A percentile compares a stretch with the other conserved stretches of the same genome.
These are phyloP conservation scores for Sugiyamaella grinbergsii DNA, from an alignment of 1,139 yeast species.

Conservation along the genomic window DNA sequence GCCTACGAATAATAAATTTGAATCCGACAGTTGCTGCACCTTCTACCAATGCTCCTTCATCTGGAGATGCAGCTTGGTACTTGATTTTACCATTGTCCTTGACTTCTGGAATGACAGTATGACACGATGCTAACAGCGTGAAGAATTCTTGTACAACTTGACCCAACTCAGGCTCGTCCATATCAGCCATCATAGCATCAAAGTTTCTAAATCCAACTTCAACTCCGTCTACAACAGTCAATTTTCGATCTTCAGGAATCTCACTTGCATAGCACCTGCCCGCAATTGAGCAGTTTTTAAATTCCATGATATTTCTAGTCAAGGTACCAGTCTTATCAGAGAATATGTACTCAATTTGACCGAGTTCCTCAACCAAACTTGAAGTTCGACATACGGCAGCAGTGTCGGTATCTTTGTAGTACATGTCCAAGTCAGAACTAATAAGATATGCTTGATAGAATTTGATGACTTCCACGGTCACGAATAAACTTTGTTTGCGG, in stretches of 20 bases:
- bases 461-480: conserved; percentile 92
- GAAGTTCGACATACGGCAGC: conserved; percentile 96
- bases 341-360: conserved; percentile 92
- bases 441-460: conserved; percentile 94
- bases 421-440: conserved; percentile 91
- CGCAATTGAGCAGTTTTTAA: conserved; percentile 90
- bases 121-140: conserved; percentile 86
- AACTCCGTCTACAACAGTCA: conserved; percentile 71
- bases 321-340: conserved; percentile 97
- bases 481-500: conserved; percentile 73
- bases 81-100: conserved; percentile 59
- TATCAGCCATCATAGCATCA: conserved; percentile 59
- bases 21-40: conserved; percentile 93
- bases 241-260: conserved; percentile 87
- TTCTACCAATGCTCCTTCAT: conserved; percentile 97
- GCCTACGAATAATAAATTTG: conserved; percentile 80
- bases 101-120: conserved; percentile 94
- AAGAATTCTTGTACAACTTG: conserved; percentile 78
- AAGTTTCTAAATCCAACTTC: conserved; percentile 82
- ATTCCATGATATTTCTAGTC: conserved; percentile 95
- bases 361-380: conserved; percentile 91
- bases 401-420: conserved; percentile 81
- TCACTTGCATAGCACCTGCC: conserved; percentile 87
- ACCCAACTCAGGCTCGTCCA: conserved; percentile 52
- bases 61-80: conserved; percentile 99